A percentile compares a stretch with the other conserved stretches of the same genome.
phyloP scores from a whole-genome alignment of 2,329 filamentous ascomycete genomes.

The Ceratocystis ficicola region DNA sequence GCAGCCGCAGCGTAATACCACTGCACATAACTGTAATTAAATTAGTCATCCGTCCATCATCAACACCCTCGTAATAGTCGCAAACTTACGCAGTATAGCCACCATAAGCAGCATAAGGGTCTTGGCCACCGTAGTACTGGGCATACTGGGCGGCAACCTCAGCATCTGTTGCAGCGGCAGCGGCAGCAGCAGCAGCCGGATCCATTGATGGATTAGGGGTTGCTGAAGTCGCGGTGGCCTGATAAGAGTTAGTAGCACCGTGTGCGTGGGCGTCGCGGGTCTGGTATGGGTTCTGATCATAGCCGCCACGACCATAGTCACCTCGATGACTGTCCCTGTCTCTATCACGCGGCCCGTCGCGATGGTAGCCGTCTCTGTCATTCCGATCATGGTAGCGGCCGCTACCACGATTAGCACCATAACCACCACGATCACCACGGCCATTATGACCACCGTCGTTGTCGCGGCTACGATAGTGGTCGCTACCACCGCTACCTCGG shows the following conservation, averaged over 20 bases:
- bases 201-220: conserved; percentile 24
- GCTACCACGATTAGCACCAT: conserved; percentile 24
- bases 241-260: conserved; percentile 17
- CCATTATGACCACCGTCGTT: conserved; percentile 16
- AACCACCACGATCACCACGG: conserved; percentile 25
- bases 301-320: conserved; percentile 27
- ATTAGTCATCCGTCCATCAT: conserved; percentile 3
- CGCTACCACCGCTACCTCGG: conserved; percentile 28
- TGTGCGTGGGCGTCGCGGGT: conserved; percentile 23
- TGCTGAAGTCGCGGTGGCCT: conserved; percentile 26
- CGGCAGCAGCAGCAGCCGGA: conserved; percentile 12
- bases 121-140: conserved; percentile 62
- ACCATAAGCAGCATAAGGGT: conserved; percentile 84
- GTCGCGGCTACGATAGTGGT: conserved; percentile 28
- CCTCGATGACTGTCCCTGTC: conserved; percentile 24
- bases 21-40: conserved; percentile 44
- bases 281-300: conserved; percentile 21
- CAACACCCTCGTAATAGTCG: background rate
- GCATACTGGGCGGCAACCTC: conserved; percentile 76
- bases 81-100: conserved; percentile 61
- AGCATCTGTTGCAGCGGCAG: conserved; percentile 20
- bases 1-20: conserved; percentile 49
- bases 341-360: conserved; percentile 26
- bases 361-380: conserved; percentile 24
- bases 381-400: conserved; percentile 11